Conservation (phyloP, 495 filamentous ascomycete genomes). For the Aspergillus bertholletiae region DNA sequence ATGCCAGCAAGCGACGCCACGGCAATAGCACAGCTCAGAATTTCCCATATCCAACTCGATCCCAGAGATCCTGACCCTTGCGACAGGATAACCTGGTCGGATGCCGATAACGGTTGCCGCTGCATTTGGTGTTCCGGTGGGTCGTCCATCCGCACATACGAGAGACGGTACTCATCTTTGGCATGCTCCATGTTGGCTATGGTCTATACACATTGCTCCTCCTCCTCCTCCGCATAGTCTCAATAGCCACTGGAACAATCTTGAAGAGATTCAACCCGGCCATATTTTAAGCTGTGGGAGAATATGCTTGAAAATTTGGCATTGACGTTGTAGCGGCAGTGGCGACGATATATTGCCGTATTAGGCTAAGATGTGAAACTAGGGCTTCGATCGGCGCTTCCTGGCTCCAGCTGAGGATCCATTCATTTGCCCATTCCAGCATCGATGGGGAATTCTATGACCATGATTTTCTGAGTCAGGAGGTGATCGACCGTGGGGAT, state of each 20-base stretch:
- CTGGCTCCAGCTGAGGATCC: neutral
- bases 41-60: conserved; percentile 25
- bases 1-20: conserved; percentile 24
- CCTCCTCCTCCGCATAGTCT: too few species aligned
- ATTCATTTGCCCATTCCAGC: neutral
- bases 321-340: neutral
- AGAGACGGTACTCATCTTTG: conserved; percentile 19
- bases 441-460: neutral
- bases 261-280: neutral
- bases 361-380: neutral
- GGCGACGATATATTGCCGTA: neutral
- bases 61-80: conserved; percentile 19
- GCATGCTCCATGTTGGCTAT: conserved; percentile 11
- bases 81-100: conserved; percentile 19
- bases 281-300: neutral
- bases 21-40: conserved; percentile 22
- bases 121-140: neutral
- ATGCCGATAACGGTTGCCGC: conserved; percentile 15
- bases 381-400: neutral
- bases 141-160: conserved; percentile 17
- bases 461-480: neutral
- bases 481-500: neutral
- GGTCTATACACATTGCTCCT: neutral
- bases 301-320: neutral
- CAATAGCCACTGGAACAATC: neutral